Evolutionary conservation across 2,329 filamentous ascomycete species (phyloP), one percentile per base, ranked within the genome.

Genomic region (Epichloe bromicola): DNA sequence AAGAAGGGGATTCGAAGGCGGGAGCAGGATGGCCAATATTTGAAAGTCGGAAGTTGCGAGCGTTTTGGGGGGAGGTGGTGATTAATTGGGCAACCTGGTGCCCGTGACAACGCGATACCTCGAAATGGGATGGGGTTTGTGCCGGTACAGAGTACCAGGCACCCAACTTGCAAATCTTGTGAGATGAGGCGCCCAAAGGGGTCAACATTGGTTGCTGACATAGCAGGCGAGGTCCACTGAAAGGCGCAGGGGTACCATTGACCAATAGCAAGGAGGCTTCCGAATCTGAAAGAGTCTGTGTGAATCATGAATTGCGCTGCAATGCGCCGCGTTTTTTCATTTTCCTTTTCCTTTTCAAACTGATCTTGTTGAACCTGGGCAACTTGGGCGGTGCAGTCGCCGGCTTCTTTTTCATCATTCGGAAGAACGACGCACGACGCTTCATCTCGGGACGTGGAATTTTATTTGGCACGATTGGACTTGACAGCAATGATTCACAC

Each of bases 81-180:
- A 36, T 20, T 46, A 36, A 52, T 44, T 43, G 33, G 36, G 50
- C 46, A 43, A 49, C 46, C 49, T 50, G 47, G 20, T 46, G 33
- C 33, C 44, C 46, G 30, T 45, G 38, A 47, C 26, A 39, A 45
- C 30, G 48, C 19, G 26, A 45, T 33, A 44, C 19, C 34, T 40
- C 20, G 20, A 43, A 37, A 40, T 44, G 4, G 3, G 26, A 10
- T 30, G 26, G 26, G 8, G 10, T 30, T 30, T 30, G 26, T 30
- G 26, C 26, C 10, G 6, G 48, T 43, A 12, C 8, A 41, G 30
- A 23, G 30, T 14, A 34, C 19, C 15, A 14, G 5, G 5, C 51
- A 50, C 42, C 47, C 26, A 50, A 45, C 20, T 20, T 5, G 20
- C 23, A 23, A 26, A 39, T 46, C 30, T 30, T 26, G 50, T 17